Conservation (phyloP, 2,329 filamentous ascomycete species). For the Talaromyces atroroseus region DNA sequence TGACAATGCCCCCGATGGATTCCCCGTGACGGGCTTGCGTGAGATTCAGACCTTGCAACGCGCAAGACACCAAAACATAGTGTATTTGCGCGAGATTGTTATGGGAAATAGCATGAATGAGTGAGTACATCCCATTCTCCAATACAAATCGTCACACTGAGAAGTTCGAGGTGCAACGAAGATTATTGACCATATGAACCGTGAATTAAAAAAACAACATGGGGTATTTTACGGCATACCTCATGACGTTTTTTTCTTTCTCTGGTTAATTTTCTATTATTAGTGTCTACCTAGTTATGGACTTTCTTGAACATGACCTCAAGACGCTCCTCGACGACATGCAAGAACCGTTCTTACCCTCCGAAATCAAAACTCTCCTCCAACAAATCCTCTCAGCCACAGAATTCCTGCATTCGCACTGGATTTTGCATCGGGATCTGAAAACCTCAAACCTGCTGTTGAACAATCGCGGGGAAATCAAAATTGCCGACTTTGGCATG, state of each 20-base stretch:
- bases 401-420: constrained; percentile 78
- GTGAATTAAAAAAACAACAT: not conserved
- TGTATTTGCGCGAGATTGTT: constrained; percentile 76
- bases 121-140: constrained; percentile 34
- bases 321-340: constrained; percentile 91
- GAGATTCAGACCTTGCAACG: constrained; percentile 89
- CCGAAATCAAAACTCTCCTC: constrained; percentile 86
- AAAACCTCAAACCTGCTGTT: constrained; percentile 93
- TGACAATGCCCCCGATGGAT: constrained; percentile 69
- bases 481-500: constrained; percentile 98
- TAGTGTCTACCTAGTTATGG: constrained; percentile 89
- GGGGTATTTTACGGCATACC: constrained; percentile 9
- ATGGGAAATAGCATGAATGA: constrained; percentile 61
- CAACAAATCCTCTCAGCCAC: constrained; percentile 75
- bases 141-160: constrained; percentile 22
- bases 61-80: constrained; percentile 75
- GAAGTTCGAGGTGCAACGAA: constrained; percentile 30
- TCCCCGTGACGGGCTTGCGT: constrained; percentile 85
- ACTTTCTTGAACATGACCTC: constrained; percentile 95
- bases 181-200: constrained; percentile 29
- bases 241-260: constrained; percentile 3
- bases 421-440: constrained; percentile 89
- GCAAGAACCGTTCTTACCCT: constrained; percentile 86
- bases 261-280: constrained; percentile 19
- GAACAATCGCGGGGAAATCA: constrained; percentile 90